Conservation (phyloP, 495 filamentous ascomycete genomes). For the Trichoderma reesei region DNA sequence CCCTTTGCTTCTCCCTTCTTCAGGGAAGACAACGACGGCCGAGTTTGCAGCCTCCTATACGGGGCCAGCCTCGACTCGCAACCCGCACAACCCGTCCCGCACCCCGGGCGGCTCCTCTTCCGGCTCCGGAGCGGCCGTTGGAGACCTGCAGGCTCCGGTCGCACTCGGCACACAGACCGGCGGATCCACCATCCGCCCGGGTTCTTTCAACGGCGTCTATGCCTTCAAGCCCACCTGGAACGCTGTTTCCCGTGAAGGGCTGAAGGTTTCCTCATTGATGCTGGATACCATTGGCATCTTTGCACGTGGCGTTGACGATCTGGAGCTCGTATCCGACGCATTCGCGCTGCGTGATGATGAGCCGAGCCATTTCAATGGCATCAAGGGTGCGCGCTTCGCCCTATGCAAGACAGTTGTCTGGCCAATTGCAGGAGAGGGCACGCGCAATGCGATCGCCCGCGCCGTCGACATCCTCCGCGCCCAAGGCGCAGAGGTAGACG, state of each 20-base stretch:
- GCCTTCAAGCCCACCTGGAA: slow-evolving; percentile 50
- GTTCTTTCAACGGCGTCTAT: slow-evolving; percentile 44
- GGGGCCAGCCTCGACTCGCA: slow-evolving; percentile 27
- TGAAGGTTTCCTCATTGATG: slow-evolving; percentile 35
- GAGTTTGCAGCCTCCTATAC: slow-evolving; percentile 37
- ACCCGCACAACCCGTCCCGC: slow-evolving; percentile 36
- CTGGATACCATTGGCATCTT: slow-evolving; percentile 47
- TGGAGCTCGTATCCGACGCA: slow-evolving; percentile 38
- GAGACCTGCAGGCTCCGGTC: slow-evolving; percentile 39
- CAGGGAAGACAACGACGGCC: slow-evolving; percentile 39
- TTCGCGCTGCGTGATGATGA: slow-evolving; percentile 40
- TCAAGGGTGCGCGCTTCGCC: slow-evolving; percentile 37
- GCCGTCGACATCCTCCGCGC: slow-evolving; percentile 28
- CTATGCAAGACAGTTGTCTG: slow-evolving; percentile 39
- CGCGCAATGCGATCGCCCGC: slow-evolving; percentile 31
- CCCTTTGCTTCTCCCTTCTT: too few species aligned
- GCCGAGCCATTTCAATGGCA: not conserved
- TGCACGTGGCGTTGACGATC: slow-evolving; percentile 38
- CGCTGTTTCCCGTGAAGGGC: slow-evolving; percentile 43
- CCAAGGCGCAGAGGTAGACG: slow-evolving; percentile 35
- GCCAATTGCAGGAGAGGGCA: slow-evolving; percentile 38
- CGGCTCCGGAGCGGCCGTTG: slow-evolving; percentile 44
- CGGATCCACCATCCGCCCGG: slow-evolving; percentile 42
- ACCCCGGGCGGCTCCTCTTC: slow-evolving; percentile 46
- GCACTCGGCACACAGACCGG: slow-evolving; percentile 43